A percentile compares a stretch with the other conserved stretches of the same genome.
These are phyloP conservation scores for Mycena venus DNA, from an alignment of 768 basidiomycete genomes.

Conservation along the genomic window DNA sequence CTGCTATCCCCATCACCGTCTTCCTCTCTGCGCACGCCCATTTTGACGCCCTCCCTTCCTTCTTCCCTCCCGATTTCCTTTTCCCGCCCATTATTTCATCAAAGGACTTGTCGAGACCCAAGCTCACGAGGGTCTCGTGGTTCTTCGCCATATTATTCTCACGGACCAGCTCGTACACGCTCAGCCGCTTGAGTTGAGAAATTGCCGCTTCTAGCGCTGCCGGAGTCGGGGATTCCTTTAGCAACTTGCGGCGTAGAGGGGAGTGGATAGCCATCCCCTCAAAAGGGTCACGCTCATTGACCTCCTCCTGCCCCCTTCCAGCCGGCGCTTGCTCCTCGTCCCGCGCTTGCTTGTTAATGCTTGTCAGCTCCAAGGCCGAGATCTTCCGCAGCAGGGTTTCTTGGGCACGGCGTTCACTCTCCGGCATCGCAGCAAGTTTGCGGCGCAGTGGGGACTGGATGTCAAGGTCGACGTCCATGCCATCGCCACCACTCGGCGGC, in stretches of 20 bases:
- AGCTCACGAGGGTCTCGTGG: not conserved
- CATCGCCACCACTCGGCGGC: too few species aligned
- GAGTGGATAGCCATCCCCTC: not conserved
- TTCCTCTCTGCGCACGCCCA: not conserved
- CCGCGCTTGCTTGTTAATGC: too few species aligned
- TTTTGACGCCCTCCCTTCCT: not conserved
- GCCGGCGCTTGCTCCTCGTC: too few species aligned
- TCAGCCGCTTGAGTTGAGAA: not conserved
- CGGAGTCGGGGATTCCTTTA: too few species aligned
- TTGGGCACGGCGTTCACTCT: too few species aligned
- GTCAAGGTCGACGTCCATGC: too few species aligned
- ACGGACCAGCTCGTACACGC: not conserved
- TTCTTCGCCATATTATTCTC: not conserved
- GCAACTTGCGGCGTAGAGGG: not conserved
- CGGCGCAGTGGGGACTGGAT: too few species aligned
- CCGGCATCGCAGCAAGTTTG: too few species aligned
- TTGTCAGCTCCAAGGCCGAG: too few species aligned
- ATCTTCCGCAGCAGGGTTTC: too few species aligned
- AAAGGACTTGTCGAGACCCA: not conserved
- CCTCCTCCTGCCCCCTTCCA: not conserved
- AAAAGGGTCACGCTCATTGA: not conserved
- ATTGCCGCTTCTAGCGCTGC: not conserved
- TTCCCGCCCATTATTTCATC: not conserved
- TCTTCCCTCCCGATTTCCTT: not conserved
- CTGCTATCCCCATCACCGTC: not conserved